Base-by-base conservation (phyloP, 2,329 filamentous ascomycete genomes). In the Chaetomiaceae sp. region DNA sequence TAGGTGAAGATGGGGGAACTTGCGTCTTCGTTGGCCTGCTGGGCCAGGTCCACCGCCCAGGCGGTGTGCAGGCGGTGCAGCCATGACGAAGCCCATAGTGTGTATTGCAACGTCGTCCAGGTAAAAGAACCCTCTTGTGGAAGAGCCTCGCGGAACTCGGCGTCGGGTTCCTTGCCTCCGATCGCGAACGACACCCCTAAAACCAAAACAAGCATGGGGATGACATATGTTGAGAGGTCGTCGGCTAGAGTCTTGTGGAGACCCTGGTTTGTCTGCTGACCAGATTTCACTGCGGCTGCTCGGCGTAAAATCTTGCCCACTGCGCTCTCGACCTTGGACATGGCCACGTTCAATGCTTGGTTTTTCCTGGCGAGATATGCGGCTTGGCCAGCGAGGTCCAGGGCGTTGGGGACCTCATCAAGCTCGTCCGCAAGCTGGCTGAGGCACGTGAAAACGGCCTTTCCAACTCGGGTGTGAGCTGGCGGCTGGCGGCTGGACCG, bases 151-250 rank as follows among this genome's bases (percentile, higher is more conserved):
- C 12, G 12, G 6, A 25, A 20, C 14, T 47, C 33, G n/a, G 33
- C 21, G 14, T 51, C 38, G 17, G 54, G 35, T 20, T 46, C 33
- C 3, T 12, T 13, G 1, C 30, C 33, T 5, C 56, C 56, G 1
- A 54, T 25, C 25, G 19, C 39, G 5, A 50, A 54, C 7, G 50
- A 20, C 10, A 34, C 44, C n/a, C 41, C 47, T 14, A 58, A 25
- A n/a, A 49, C 31, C 6, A 50, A 20, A 14, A 57, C 48, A 6
- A 54, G 38, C 48, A 55, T 55, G 2, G 56, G 56, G 12, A 57
- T 55, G 16, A 48, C 7, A 10, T 19, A 47, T 10, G 30, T 19
- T 4, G 33, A 33, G n/a, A 58, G 20, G 19, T 55, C 55, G 3
- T 48, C 23, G 3, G 17, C 20, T 1, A 52, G 12, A 14, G 14